phyloP scores from a whole-genome alignment of 2,329 filamentous ascomycete genomes.

The Fonsecaea pugnacius region DNA sequence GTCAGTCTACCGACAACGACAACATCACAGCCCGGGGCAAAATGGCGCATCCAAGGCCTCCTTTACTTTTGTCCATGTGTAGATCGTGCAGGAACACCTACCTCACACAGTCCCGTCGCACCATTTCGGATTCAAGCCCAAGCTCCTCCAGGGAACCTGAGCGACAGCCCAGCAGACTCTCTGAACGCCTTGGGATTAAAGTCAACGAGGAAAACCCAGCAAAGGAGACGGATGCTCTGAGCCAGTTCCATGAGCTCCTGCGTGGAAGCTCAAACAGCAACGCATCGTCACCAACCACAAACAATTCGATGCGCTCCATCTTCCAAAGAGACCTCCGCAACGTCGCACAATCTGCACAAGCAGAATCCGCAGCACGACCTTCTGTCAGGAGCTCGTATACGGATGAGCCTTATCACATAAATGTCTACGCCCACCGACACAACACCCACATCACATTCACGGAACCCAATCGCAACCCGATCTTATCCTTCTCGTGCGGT shows the following conservation, averaged over 20 bases:
- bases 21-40: constrained; percentile 4
- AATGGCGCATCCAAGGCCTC: constrained; percentile 28
- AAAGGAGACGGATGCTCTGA: not conserved
- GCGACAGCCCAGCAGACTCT: constrained; percentile 12
- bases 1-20: not conserved
- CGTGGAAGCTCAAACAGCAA: constrained; percentile 8
- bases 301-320: constrained; percentile 8
- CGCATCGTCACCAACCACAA: constrained; percentile 1
- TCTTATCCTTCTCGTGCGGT: constrained; percentile 80
- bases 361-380: constrained; percentile 25
- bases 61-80: constrained; percentile 32
- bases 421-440: constrained; percentile 86
- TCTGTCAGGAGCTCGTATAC: constrained; percentile 18
- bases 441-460: constrained; percentile 94
- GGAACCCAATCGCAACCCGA: constrained; percentile 75
- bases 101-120: constrained; percentile 20
- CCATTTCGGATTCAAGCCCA: constrained; percentile 17
- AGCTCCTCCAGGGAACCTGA: constrained; percentile 5
- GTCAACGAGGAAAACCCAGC: constrained; percentile 11
- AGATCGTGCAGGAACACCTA: constrained; percentile 29
- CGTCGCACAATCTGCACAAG: constrained; percentile 25
- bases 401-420: constrained; percentile 76
- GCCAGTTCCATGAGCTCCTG: constrained; percentile 18
- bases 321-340: constrained; percentile 14
- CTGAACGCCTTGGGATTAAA: constrained; percentile 21